Evolutionary conservation across 1,284 basidiomycete species (phyloP).

Genomic region (Ustilago sp.): DNA sequence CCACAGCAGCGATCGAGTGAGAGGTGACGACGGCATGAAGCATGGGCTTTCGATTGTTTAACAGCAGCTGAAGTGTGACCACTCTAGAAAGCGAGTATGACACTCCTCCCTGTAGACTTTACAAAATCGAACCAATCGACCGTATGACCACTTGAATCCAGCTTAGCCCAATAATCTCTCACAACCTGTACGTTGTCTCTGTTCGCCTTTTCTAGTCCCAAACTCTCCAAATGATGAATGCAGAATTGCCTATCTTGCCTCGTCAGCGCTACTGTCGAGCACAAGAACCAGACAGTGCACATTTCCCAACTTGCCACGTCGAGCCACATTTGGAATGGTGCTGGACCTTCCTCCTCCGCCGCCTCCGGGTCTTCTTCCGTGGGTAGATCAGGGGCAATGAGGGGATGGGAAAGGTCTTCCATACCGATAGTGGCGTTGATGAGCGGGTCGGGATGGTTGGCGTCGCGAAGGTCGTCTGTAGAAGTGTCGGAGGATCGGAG

Average conservation of each 20-base stretch:
- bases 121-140: slow-evolving; percentile 55
- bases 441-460: slow-evolving; percentile 25
- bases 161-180: slow-evolving; percentile 41
- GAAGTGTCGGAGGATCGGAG: slow-evolving; percentile 6
- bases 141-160: slow-evolving; percentile 48
- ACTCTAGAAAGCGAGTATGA: slow-evolving; percentile 40
- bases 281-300: slow-evolving; percentile 59
- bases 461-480: slow-evolving; percentile 21
- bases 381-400: neutral
- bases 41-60: too few species aligned
- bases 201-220: slow-evolving; percentile 50
- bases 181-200: slow-evolving; percentile 54
- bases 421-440: slow-evolving; percentile 23
- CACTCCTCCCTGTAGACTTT: slow-evolving; percentile 24
- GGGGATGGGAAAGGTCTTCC: neutral
- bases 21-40: neutral
- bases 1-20: neutral
- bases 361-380: neutral
- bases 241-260: slow-evolving; percentile 36
- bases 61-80: neutral
- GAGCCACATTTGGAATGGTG: slow-evolving; percentile 48
- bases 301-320: slow-evolving; percentile 56
- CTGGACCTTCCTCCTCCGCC: slow-evolving; percentile 4
- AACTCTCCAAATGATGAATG: slow-evolving; percentile 46
- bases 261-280: slow-evolving; percentile 46